Conservation (phyloP, 2,329 filamentous ascomycete genomes). For the Epichloe amarillans region DNA sequence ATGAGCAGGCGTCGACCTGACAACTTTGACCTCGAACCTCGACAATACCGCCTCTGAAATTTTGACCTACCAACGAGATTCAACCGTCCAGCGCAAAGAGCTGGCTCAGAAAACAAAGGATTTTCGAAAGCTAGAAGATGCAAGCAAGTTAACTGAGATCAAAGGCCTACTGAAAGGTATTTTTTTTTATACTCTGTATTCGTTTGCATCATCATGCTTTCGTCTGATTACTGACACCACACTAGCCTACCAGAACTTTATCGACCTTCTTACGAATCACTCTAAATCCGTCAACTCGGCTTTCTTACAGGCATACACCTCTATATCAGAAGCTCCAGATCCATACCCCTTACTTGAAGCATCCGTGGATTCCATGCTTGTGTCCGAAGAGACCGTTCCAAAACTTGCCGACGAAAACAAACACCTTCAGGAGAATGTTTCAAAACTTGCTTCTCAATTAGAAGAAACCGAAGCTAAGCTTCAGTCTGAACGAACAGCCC, state of each 20-base stretch:
- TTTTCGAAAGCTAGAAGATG: slow-evolving; percentile 86
- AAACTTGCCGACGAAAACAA: slow-evolving; percentile 81
- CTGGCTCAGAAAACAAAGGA: slow-evolving; percentile 98
- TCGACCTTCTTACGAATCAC: slow-evolving; percentile 90
- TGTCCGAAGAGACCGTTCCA: slow-evolving; percentile 84
- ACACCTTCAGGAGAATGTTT: slow-evolving; percentile 67
- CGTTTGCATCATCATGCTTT: not conserved
- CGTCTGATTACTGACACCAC: slow-evolving; percentile 9
- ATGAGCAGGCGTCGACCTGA: slow-evolving; percentile 66
- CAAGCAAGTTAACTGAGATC: slow-evolving; percentile 73
- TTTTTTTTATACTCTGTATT: not conserved
- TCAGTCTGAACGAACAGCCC: slow-evolving; percentile 60
- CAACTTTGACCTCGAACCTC: slow-evolving; percentile 67
- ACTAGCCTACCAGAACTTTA: slow-evolving; percentile 88
- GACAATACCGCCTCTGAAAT: slow-evolving; percentile 94
- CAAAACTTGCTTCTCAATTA: slow-evolving; percentile 62
- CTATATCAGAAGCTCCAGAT: slow-evolving; percentile 88
- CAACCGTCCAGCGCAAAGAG: slow-evolving; percentile 92
- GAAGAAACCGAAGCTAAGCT: slow-evolving; percentile 71
- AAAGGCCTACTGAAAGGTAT: slow-evolving; percentile 78
- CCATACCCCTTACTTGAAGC: slow-evolving; percentile 94
- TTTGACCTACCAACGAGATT: slow-evolving; percentile 82
- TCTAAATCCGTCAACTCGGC: slow-evolving; percentile 88
- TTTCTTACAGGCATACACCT: slow-evolving; percentile 85
- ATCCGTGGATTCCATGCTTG: slow-evolving; percentile 83